Base-by-base conservation (phyloP, 1,284 basidiomycete genomes). In the Ustilago curta region DNA sequence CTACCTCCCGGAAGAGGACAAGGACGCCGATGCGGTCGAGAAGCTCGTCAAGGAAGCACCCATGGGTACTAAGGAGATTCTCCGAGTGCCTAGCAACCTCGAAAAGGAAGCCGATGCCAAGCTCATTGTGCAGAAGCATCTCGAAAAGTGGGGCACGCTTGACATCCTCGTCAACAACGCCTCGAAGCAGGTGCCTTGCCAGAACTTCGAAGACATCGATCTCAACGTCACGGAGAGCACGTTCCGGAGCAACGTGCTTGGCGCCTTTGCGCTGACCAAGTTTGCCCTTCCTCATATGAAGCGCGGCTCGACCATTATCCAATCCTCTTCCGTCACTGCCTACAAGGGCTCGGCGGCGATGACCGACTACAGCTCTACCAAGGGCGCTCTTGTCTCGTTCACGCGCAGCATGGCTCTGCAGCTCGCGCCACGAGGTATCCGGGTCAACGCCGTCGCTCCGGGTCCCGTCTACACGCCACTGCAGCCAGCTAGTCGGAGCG, bases 261-360 rank as follows among this genome's bases (percentile, higher is more conserved):
- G 70, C 39, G 61, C 61, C 8, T 74, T 79, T 60, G 71, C 71
- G 8, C 57, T 82, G 29, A 74, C 66, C 67, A 76, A 83, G 59
- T 79, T 85, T 61, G 88, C 90, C 6, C 77, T 90, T 8, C 89
- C 90, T 18, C 88, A 91, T 85, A 87, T 91, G 85, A 88, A 88
- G 73, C 87, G 89, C 39, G 90, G 90, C 3, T 85, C 87, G 2
- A 86, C 86, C 32, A 91, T 91, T 82, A 90, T 91, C 86, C 90
- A 90, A 83, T 89, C 89, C 8, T 87, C 89, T 7, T 89, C 88
- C 11, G 90, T 91, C 29, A 89, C 89, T 0, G 89, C 89, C 3
- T 90, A 89, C 85, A 87, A 88, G 67, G 86, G 86, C 11, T 59
- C 53, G 12, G 59, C 60, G 0, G 76, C 63, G 50, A 86, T 87